Evolutionary conservation across 768 basidiomycete species (phyloP), one percentile per base, ranked within the genome.

Genomic region (Dentipellis sp.): DNA sequence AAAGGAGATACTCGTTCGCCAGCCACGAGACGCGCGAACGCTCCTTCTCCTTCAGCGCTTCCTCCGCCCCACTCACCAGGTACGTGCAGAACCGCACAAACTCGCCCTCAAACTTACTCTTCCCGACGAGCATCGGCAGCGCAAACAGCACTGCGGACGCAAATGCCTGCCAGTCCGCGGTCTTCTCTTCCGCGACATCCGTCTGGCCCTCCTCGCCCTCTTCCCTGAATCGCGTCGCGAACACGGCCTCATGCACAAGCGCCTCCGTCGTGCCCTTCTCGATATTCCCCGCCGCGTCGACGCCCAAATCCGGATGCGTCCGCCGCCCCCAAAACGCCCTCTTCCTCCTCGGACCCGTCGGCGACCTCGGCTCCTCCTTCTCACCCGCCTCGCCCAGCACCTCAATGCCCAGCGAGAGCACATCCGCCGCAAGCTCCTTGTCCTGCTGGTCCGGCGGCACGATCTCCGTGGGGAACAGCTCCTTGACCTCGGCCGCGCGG

Each of bases 201-300:
- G 58, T 21, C 51, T 66, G 29, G n/a, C 48, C 49, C 34, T 49
- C 52, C 10, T 6, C 50, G 8, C 52, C 52, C 38, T 36, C 46
- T 19, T 53, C 35, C 56, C 50, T 46, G 65, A 86, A 89, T 12
- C 81, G 82, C 1, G 89, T 91, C 11, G 79, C 84, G 65, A 93
- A 93, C 11, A 90, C 83, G 10, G 81, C 71, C 68, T 93, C 92
- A 63, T 94, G 91, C 0, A 86, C 71, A 6, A 94, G 75, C 1
- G 92, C 89, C 66, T 92, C 91, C 40, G 82, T 78, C 0, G 82
- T 83, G 11, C 90, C 91, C 50, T 79, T 83, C 62, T 78, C 74
- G 36, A 91, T 74, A 10, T 61, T 66, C 2, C 59, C 68, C 55
- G 74, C 69, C 36, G 56, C 64, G 52, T 68, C 72, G 52, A 73